Percentiles rank a stretch among this genome's conserved stretches.
These are phyloP conservation scores for Dipodascus albidus DNA, from an alignment of 805 yeast genomes.

Conservation along the genomic window DNA sequence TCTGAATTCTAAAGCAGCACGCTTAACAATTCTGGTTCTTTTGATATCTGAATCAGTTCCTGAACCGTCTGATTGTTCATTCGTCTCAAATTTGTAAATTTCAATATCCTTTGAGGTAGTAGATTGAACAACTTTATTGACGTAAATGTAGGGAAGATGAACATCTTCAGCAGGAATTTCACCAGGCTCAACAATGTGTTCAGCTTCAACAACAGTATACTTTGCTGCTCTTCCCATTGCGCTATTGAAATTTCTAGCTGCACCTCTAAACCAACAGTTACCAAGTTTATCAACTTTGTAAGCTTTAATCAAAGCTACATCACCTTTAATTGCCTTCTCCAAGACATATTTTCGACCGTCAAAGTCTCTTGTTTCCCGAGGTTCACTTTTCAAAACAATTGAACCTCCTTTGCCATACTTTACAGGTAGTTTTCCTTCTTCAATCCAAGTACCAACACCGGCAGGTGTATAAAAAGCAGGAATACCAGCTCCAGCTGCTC, in stretches of 20 bases:
- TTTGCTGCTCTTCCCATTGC: constrained; percentile 33
- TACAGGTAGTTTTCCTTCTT: constrained; percentile 33
- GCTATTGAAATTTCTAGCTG: constrained; percentile 33
- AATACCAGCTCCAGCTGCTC: constrained; percentile 37
- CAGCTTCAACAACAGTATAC: constrained; percentile 36
- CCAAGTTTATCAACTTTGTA: constrained; percentile 33
- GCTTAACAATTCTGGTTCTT: constrained; percentile 27
- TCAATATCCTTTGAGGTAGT: constrained; percentile 32
- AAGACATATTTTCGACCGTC: constrained; percentile 29
- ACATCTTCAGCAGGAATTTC: constrained; percentile 32
- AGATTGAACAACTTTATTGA: constrained; percentile 28
- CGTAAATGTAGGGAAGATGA: constrained; percentile 33
- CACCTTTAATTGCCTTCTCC: constrained; percentile 31
- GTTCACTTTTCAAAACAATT: constrained; percentile 26
- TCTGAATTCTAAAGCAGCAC: constrained; percentile 33
- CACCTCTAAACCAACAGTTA: constrained; percentile 34
- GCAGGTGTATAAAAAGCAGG: constrained; percentile 36
- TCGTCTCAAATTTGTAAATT: constrained; percentile 19
- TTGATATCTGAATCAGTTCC: constrained; percentile 15
- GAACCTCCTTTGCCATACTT: constrained; percentile 26
- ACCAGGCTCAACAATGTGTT: constrained; percentile 34
- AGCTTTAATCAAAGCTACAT: constrained; percentile 33
- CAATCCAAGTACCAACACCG: constrained; percentile 37
- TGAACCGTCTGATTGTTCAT: constrained; percentile 4
- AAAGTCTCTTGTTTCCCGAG: constrained; percentile 30